Evolutionary conservation across 768 basidiomycete species (phyloP).

Genomic region (Pisolithus marmoratus): DNA sequence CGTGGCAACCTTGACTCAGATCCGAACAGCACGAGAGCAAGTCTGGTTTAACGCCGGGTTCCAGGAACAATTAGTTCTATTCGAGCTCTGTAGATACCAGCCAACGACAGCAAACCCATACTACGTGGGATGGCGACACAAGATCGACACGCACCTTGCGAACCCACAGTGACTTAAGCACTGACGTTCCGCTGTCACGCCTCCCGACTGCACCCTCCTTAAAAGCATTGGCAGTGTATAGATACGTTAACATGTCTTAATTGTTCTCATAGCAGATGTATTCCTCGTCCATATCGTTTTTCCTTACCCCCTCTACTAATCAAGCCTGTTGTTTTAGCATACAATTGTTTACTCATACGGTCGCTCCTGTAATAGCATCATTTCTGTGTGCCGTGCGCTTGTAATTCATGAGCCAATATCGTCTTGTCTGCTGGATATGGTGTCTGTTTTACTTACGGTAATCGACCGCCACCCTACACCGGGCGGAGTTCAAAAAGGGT

Average conservation of each 20-base stretch:
- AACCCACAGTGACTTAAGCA: slow-evolving; percentile 11
- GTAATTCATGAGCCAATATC: background rate
- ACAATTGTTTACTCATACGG: background rate
- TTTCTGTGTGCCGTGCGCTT: no score
- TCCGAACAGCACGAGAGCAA: slow-evolving; percentile 56
- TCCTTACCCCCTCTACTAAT: slow-evolving; percentile 1
- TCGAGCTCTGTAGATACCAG: slow-evolving; percentile 65
- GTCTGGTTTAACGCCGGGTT: slow-evolving; percentile 79
- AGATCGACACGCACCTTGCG: slow-evolving; percentile 44
- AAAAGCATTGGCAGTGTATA: background rate
- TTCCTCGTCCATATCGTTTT: slow-evolving; percentile 11
- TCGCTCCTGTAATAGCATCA: no score
- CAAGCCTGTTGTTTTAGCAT: slow-evolving; percentile 1
- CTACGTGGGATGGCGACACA: slow-evolving; percentile 60
- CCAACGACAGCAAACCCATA: slow-evolving; percentile 57
- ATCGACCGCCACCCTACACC: background rate
- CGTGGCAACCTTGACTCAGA: background rate
- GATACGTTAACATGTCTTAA: slow-evolving; percentile 13
- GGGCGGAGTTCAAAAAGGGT: slow-evolving; percentile 29
- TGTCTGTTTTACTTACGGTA: background rate
- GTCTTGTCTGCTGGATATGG: no score
- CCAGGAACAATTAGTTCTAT: slow-evolving; percentile 71
- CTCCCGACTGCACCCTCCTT: background rate
- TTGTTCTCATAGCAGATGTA: slow-evolving; percentile 6
- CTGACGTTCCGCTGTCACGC: background rate